Base-by-base conservation (phyloP, 306 rosid species). In the Casuarina cunninghamiana region DNA sequence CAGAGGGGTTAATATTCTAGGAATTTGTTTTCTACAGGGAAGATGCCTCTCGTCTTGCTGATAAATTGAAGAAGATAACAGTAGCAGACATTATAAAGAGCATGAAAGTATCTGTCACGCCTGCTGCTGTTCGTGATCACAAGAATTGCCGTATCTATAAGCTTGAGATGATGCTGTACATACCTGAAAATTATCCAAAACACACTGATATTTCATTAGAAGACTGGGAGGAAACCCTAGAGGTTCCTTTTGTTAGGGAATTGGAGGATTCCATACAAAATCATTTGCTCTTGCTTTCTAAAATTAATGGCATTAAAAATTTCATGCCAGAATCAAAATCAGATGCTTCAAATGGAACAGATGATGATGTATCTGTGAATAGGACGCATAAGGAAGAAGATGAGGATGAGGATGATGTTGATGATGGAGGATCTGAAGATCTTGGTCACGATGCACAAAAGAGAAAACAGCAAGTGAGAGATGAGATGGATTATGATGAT, bases 401-500 rank as follows among this genome's bases (percentile, higher is more conserved):
- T 43, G 91, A 84, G 0, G 91, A 78, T 0, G 84, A 81, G 1
- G 83, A 67, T 10, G 86, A 13, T 62, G 81, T 37, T 53, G 89
- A 88, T 66, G 81, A 80, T 2, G 96, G 83, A 61, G 98, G 66
- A 65, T 80, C 70, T 35, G 97, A 92, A 54, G 97, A 95, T 86
- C 90, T 91, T 74, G 97, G 91, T 69, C 75, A 74, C 66, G 97
- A 92, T 81, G 90, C 89, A 17, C 91, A 87, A 58, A 95, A 91
- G 79, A 88, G 80, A 77, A 93, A 87, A 78, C 89, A 71, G n/a
- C 96, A 85, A 83, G 91, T 71, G 71, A 83, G 46, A 46, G 97
- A 91, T 84, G 97, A 93, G 88, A 81, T 95, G 87, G 99, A 95
- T 80, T 93, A 95, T 63, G 99, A 93, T 50, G 99, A 88, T 75